Base-by-base conservation (phyloP, 345 rosid species). In the Clarkia xantiana region DNA sequence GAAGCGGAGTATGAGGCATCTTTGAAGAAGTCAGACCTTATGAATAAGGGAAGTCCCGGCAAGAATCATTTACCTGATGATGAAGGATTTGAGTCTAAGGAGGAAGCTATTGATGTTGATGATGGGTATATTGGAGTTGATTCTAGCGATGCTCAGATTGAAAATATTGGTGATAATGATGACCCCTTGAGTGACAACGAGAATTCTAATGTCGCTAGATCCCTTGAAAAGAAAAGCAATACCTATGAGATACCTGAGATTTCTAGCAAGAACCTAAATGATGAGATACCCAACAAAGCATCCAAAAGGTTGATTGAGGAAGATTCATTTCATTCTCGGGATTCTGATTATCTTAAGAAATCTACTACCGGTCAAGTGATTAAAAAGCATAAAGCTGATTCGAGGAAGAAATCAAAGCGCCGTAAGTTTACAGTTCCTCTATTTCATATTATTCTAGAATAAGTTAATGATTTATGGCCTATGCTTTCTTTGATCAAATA, bases 1-100 rank as follows among this genome's bases (percentile, higher is more conserved):
- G 94, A 91, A 73, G 80, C 64, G 0, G 84, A 83, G 73, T 91
- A 81, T 51, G 86, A 81, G 67, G 84, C 84, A 22, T 79, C 96
- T 17, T 58, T 86, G 55, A 71, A 70, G 55, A 69, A 61, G 60
- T 58, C 59, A 29, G 71, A 67, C 34, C 58, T 54, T 14, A 62
- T 58, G 11, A 57, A 19, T 54, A 62, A 55, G 2, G 62, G 40
- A 42, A 62, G 57, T 53, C 70, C 60, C 10, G 53, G 41, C 16
- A 60, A 47, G 22, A 47, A 46, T 42, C 62, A 18, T 29, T 29
- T 29, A 17, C 55, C 62, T 42, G 67, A 61, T 14, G 62, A 48
- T n/a, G 70, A 70, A 46, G 61, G 49, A 34, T 34, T 15, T 13
- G 60, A 59, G 47, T 65, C 44, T 45, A 53, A 56, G 80, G 71